These are phyloP conservation scores for Houttuynia cordata DNA, from an alignment of 164 flowering plant genomes.

Conservation along the genomic window DNA sequence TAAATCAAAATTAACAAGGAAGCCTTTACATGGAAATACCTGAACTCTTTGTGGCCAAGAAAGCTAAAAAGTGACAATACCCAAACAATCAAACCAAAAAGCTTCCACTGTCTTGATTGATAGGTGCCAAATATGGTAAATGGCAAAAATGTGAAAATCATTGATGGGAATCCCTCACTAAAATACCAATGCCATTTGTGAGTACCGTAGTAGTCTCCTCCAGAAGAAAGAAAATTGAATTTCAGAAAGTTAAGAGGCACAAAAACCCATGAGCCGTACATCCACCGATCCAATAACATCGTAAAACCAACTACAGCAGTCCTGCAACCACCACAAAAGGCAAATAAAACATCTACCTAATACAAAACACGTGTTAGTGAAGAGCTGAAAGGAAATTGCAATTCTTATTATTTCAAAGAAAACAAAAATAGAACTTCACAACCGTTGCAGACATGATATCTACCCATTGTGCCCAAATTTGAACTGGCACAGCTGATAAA, in stretches of 20 bases:
- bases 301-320: conserved; percentile 43
- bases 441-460: no score
- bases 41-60: conserved; percentile 94
- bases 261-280: conserved; percentile 74
- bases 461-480: no score
- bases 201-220: conserved; percentile 93
- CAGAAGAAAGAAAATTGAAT: conserved; percentile 85
- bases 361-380: neutral
- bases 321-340: conserved; percentile 29
- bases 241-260: conserved; percentile 87
- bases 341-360: neutral
- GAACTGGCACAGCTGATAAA: no score
- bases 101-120: conserved; percentile 61
- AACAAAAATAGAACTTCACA: no score
- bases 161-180: conserved; percentile 71
- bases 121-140: conserved; percentile 46
- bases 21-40: conserved; percentile 25
- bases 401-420: no score
- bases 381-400: no score
- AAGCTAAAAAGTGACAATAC: conserved; percentile 69
- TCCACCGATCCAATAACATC: conserved; percentile 52
- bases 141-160: conserved; percentile 70
- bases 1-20: no score
- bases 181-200: conserved; percentile 97
- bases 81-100: conserved; percentile 67